These are phyloP conservation scores for Eragrostis nindensis DNA, from an alignment of 176 grass and related monocot species.

Conservation along the genomic window DNA sequence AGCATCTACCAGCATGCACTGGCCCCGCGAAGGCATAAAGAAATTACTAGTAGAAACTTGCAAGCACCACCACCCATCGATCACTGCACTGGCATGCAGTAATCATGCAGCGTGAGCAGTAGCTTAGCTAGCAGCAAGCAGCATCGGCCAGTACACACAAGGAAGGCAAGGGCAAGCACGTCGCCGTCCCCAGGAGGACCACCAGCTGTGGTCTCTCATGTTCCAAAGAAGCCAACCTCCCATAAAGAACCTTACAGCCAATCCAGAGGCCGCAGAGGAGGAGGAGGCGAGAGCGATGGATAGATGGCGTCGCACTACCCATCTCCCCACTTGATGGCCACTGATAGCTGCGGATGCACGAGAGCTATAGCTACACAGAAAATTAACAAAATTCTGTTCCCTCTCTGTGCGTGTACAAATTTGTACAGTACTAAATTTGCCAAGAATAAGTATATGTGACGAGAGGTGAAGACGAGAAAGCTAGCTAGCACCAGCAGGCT, in stretches of 20 bases:
- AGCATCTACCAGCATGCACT: conserved; percentile 9
- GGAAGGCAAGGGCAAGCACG: conserved; percentile 37
- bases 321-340: conserved; percentile 60
- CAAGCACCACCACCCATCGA: conserved; percentile 23
- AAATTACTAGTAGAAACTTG: conserved; percentile 10
- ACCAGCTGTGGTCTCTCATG: conserved; percentile 47
- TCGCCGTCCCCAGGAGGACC: conserved; percentile 61
- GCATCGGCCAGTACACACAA: conserved; percentile 9
- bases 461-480: neutral
- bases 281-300: conserved; percentile 39
- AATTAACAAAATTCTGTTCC: neutral
- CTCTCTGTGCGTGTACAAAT: conserved; percentile 24
- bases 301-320: conserved; percentile 42
- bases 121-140: conserved; percentile 24
- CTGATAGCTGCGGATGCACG: conserved; percentile 55
- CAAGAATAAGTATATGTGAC: conserved; percentile 21
- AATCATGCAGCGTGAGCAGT: conserved; percentile 43
- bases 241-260: conserved; percentile 45
- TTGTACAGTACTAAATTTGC: conserved; percentile 34
- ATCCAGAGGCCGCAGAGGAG: conserved; percentile 41
- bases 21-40: conserved; percentile 23
- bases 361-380: conserved; percentile 12
- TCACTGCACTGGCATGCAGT: conserved; percentile 35
- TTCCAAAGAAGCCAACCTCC: conserved; percentile 69
- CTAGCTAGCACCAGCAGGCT: conserved; percentile 46